Conservation (phyloP, 2,329 filamentous ascomycete species). For the Fusarium decemcellulare region DNA sequence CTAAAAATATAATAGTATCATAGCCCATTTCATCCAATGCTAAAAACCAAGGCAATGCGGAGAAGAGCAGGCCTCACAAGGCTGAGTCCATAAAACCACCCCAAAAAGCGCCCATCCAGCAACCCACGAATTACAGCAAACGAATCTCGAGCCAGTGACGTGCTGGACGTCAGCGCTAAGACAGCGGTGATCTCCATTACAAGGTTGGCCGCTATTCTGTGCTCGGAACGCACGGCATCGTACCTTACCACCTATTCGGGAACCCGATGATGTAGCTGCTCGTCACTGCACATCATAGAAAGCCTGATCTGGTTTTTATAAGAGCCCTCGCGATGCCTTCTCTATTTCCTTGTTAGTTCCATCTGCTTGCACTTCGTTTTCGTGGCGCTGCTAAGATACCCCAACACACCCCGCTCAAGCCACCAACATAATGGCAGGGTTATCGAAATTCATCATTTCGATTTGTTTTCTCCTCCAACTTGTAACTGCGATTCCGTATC, state of each 20-base stretch:
- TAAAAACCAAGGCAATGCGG: no score
- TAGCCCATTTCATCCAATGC: no score
- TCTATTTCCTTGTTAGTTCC: neutral
- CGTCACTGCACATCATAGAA: neutral
- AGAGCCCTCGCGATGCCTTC: neutral
- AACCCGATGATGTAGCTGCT: constrained; percentile 8
- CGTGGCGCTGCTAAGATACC: neutral
- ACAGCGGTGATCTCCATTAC: neutral
- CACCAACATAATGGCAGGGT: neutral
- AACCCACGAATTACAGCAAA: no score
- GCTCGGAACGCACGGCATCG: constrained; percentile 21
- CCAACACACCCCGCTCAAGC: neutral
- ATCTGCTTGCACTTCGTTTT: neutral
- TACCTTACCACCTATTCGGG: neutral
- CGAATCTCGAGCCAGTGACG: no score
- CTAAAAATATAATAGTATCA: no score
- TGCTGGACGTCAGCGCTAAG: neutral
- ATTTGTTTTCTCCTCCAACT: constrained; percentile 7
- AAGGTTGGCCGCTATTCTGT: neutral
- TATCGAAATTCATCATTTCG: neutral
- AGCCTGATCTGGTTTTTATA: constrained; percentile 14
- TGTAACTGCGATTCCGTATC: neutral
- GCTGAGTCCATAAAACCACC: no score
- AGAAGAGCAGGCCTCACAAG: no score
- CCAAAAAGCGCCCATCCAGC: no score